Base-by-base conservation (phyloP, 164 flowering plant genomes). In the Buxus sempervirens region DNA sequence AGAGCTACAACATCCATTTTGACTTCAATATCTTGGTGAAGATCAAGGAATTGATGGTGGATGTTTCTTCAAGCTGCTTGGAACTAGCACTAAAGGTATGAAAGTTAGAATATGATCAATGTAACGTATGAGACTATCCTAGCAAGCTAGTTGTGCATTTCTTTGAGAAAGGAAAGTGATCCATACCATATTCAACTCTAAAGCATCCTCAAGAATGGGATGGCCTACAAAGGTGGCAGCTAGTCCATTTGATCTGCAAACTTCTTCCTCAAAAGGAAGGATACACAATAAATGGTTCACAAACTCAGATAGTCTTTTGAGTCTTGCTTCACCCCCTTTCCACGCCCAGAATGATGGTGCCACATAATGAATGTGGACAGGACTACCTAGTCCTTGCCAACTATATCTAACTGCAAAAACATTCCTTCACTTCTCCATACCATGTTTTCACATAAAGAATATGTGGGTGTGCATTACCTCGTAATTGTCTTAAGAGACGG, bases 281-380 rank as follows among this genome's bases (percentile, higher is more conserved):
- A 95, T 90, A 70, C 99, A 92, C 25, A 95, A 84, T 8, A 92
- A 25, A 76, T 95, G 99, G 67, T 95, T 97, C 48, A 95, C 94
- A 81, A 90, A 86, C 64, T 77, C 72, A 65, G 87, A 64, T n/a
- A 95, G 86, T 57, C 86, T 82, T 71, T 68, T 83, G 26, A 95
- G 88, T 75, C 97, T 88, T 63, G 72, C 79, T 81, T 95, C 97
- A 70, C 97, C 99, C 9, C 97, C 97, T 88, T 86, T 90, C 99
- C 97, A 95, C 26, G 97, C 99, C 99, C 99, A 95, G 67, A 92
- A 95, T 55, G 99, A 92, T 20, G 99, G 99, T 57, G 97, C 97
- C 36, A 95, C 99, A 78, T 88, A 95, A 76, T 95, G 99, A 66
- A 89, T 78, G 62, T 88, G 91, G 16, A 78, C 63, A 27, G 97